A percentile compares a stretch with the other conserved stretches of the same genome.
These are phyloP conservation scores for Ganoderma leucocontextum DNA, from an alignment of 1,284 basidiomycete genomes.

Conservation along the genomic window DNA sequence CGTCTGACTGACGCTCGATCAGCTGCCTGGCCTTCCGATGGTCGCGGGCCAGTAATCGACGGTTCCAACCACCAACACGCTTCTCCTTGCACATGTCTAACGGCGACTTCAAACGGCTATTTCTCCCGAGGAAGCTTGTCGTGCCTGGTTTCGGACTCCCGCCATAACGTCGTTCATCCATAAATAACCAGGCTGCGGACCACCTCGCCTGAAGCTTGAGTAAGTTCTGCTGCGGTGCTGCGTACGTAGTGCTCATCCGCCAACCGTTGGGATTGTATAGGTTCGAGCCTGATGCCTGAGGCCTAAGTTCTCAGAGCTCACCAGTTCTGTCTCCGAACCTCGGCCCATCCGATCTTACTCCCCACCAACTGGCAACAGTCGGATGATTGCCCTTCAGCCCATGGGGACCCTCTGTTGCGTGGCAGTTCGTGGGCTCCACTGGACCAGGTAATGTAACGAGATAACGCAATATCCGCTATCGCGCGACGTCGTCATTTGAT, in stretches of 20 bases:
- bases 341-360: background rate
- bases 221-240: background rate
- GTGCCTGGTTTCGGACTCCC: background rate
- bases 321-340: background rate
- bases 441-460: background rate
- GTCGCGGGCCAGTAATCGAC: no score
- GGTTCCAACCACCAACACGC: no score
- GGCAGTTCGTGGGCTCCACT: background rate
- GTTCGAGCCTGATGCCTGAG: background rate
- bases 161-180: background rate
- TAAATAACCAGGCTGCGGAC: conserved; percentile 6
- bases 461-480: background rate
- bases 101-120: background rate
- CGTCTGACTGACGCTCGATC: no score
- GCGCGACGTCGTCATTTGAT: background rate
- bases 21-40: background rate
- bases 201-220: background rate
- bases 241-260: background rate
- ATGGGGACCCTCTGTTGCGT: background rate
- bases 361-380: background rate
- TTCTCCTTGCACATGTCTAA: background rate
- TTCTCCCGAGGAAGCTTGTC: background rate
- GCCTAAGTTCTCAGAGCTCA: background rate
- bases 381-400: background rate
- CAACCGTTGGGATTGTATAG: background rate